Evolutionary conservation across 306 rosid genomes (phyloP).

Genomic region (Inga oerstediana): DNA sequence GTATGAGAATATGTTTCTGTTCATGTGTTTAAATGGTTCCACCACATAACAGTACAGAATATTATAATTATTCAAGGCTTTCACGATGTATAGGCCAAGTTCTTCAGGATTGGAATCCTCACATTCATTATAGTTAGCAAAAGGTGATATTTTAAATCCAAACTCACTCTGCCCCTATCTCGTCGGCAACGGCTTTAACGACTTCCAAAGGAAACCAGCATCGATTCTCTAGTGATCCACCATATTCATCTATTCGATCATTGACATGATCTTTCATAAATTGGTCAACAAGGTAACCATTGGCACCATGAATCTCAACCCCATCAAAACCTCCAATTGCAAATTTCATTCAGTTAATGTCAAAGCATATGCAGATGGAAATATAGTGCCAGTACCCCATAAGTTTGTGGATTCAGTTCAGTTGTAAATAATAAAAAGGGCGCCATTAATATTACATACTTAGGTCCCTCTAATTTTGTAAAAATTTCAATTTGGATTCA

Average conservation of each 20-base stretch:
- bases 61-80: constrained; percentile 50
- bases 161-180: constrained; percentile 67
- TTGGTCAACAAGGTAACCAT: no score
- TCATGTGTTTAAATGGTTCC: constrained; percentile 32
- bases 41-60: constrained; percentile 66
- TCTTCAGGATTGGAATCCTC: constrained; percentile 60
- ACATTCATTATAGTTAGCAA: constrained; percentile 43
- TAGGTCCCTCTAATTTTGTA: no score
- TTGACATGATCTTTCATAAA: constrained; percentile 66
- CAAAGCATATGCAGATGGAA: no score
- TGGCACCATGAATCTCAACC: no score
- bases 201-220: constrained; percentile 59
- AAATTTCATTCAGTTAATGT: no score
- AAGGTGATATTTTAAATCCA: constrained; percentile 71
- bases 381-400: no score
- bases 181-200: constrained; percentile 54
- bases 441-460: no score
- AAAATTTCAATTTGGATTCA: no score
- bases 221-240: constrained; percentile 73
- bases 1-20: no score
- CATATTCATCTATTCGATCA: constrained; percentile 68
- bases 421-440: no score
- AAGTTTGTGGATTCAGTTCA: no score
- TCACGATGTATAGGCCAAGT: constrained; percentile 52
- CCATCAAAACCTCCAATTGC: no score